phyloP scores from a whole-genome alignment of 805 yeast species.

The Spathaspora girioi region DNA sequence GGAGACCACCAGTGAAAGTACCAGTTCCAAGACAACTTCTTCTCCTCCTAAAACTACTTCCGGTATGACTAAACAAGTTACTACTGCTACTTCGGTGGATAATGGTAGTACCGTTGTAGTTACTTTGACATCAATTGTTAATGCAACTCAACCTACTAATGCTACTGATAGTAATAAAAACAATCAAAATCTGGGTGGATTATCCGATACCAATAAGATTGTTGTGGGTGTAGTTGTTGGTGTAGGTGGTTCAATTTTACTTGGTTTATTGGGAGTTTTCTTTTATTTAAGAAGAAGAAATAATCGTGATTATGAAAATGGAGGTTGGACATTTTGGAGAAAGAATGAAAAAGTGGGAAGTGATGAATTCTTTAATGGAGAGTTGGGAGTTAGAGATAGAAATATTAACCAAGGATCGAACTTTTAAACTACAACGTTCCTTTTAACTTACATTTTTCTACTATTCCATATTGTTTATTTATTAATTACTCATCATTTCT shows the following conservation, averaged over 20 bases:
- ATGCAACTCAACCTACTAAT: slow-evolving; percentile 18
- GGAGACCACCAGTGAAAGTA: background rate
- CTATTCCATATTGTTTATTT: background rate
- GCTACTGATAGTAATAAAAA: slow-evolving; percentile 13
- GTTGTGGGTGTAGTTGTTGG: slow-evolving; percentile 48
- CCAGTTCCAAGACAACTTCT: background rate
- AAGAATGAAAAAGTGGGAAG: slow-evolving; percentile 39
- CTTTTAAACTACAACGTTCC: slow-evolving; percentile 17
- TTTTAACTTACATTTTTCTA: background rate
- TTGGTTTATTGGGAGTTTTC: slow-evolving; percentile 31
- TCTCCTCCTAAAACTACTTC: background rate
- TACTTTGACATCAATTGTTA: slow-evolving; percentile 33
- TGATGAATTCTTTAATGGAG: slow-evolving; percentile 42
- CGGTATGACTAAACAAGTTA: slow-evolving; percentile 5
- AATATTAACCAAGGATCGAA: slow-evolving; percentile 46
- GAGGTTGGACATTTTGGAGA: slow-evolving; percentile 49
- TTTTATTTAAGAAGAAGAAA: slow-evolving; percentile 34
- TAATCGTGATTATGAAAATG: slow-evolving; percentile 22
- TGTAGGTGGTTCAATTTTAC: slow-evolving; percentile 40
- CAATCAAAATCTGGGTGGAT: slow-evolving; percentile 24
- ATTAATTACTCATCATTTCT: no score
- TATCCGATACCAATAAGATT: slow-evolving; percentile 38
- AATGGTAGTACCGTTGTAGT: slow-evolving; percentile 37
- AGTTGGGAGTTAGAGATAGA: slow-evolving; percentile 45
- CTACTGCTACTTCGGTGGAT: slow-evolving; percentile 31